These are phyloP conservation scores for Fraxinus pennsylvanica DNA, from an alignment of 257 asterid genomes.

Conservation along the genomic window DNA sequence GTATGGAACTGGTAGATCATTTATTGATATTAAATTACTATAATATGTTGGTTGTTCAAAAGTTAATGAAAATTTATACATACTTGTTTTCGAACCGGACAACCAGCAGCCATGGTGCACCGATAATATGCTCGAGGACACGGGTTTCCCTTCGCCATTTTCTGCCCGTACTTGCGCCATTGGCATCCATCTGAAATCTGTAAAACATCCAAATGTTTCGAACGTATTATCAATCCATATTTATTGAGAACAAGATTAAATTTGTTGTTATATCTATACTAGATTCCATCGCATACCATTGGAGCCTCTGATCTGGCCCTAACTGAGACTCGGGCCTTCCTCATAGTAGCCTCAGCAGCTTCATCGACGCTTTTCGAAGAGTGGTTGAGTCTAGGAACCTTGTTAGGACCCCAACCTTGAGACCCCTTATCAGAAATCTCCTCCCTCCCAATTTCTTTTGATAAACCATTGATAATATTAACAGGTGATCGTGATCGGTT, in stretches of 20 bases:
- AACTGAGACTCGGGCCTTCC: conserved; percentile 97
- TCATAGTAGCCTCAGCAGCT: conserved; percentile 86
- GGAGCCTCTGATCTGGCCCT: conserved; percentile 90
- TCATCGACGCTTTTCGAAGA: conserved; percentile 60
- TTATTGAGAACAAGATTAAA: background rate
- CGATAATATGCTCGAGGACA: conserved; percentile 97
- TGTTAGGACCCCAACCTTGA: conserved; percentile 46
- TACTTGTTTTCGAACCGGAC: conserved; percentile 97
- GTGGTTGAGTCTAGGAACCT: conserved; percentile 44
- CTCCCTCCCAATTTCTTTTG: conserved; percentile 31
- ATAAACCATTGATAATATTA: conserved; percentile 23
- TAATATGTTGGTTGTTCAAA: background rate
- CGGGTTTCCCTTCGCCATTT: conserved; percentile 96
- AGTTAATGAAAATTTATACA: background rate
- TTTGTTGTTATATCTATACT: background rate
- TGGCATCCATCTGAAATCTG: conserved; percentile 96
- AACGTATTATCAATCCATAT: background rate
- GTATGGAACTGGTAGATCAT: background rate
- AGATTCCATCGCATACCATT: conserved; percentile 45
- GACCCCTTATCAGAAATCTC: conserved; percentile 45
- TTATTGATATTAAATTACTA: background rate
- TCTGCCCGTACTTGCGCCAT: conserved; percentile 97
- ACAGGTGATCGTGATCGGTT: conserved; percentile 40
- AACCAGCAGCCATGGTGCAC: conserved; percentile 95
- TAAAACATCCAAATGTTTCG: background rate